phyloP scores from a whole-genome alignment of 495 filamentous ascomycete species.

The Letharia columbiana region DNA sequence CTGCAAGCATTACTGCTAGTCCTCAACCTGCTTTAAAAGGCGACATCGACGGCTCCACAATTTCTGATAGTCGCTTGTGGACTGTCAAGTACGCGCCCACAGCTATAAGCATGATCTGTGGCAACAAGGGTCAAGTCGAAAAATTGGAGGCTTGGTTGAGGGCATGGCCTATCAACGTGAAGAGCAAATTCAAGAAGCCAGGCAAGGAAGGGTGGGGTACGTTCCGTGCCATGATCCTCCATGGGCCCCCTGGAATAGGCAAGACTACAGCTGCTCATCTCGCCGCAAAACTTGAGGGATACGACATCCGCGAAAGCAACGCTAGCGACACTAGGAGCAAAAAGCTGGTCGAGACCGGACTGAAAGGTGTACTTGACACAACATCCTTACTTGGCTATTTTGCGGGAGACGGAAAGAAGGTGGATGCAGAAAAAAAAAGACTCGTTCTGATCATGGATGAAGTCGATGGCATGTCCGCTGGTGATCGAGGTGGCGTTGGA shows the following conservation, averaged over 20 bases:
- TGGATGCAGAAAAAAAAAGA: conserved; percentile 76
- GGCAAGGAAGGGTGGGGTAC: conserved; percentile 74
- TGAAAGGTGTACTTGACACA: conserved; percentile 84
- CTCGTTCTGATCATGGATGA: conserved; percentile 97
- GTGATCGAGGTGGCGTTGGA: conserved; percentile 91
- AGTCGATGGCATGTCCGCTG: conserved; percentile 97
- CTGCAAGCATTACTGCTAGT: conserved; percentile 26
- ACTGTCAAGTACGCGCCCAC: conserved; percentile 93
- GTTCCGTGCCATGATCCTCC: conserved; percentile 80
- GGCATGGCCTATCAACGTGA: conserved; percentile 67
- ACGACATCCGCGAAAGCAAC: conserved; percentile 88
- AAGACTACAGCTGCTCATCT: conserved; percentile 97
- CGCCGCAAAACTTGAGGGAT: conserved; percentile 85
- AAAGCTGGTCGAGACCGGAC: conserved; percentile 81
- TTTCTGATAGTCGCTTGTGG: conserved; percentile 67
- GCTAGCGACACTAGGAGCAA: conserved; percentile 97
- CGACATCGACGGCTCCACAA: conserved; percentile 28
- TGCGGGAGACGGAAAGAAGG: conserved; percentile 70
- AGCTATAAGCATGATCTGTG: conserved; percentile 77
- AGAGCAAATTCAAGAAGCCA: conserved; percentile 63
- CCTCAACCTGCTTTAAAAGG: conserved; percentile 23
- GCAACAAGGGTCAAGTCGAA: conserved; percentile 86
- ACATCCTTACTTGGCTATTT: conserved; percentile 90
- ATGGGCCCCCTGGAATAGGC: conserved; percentile 91
- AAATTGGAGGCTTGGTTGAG: conserved; percentile 80